These are phyloP conservation scores for Colletotrichum sp. DNA, from an alignment of 2,329 filamentous ascomycete genomes.

Conservation along the genomic window DNA sequence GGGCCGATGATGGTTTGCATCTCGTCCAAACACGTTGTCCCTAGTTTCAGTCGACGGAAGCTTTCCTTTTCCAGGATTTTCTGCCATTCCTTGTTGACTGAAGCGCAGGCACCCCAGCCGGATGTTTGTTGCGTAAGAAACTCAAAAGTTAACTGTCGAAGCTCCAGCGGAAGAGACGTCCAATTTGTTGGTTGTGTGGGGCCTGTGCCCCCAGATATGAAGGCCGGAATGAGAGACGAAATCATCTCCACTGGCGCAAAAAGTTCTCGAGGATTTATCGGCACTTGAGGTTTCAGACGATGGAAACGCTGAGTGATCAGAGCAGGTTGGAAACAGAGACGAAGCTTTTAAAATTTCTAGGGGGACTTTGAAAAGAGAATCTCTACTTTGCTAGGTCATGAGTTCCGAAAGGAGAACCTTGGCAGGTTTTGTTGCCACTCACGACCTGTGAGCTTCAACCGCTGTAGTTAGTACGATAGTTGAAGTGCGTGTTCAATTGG, in stretches of 20 bases:
- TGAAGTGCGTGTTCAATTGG: too few species aligned
- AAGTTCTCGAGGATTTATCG: background rate
- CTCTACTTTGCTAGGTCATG: background rate
- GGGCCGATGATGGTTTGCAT: slow-evolving; percentile 24
- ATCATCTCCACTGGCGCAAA: background rate
- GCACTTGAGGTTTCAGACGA: background rate
- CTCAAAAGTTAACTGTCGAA: background rate
- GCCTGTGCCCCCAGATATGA: background rate
- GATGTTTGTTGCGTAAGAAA: background rate
- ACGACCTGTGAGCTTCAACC: background rate
- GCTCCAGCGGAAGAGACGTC: background rate
- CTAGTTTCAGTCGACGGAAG: slow-evolving; percentile 31
- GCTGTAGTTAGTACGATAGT: background rate
- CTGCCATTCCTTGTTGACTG: slow-evolving; percentile 41
- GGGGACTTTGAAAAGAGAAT: background rate
- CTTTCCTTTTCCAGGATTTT: slow-evolving; percentile 31
- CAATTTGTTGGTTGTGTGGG: background rate
- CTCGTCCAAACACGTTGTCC: slow-evolving; percentile 27
- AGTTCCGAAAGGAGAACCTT: background rate
- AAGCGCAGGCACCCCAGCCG: slow-evolving; percentile 35
- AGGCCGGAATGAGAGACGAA: background rate
- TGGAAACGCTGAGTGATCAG: background rate
- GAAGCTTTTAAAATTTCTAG: fast-evolving
- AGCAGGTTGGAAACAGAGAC: background rate
- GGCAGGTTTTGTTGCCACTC: background rate